phyloP scores from a whole-genome alignment of 2,329 filamentous ascomycete genomes.

The Xylaria sp. region DNA sequence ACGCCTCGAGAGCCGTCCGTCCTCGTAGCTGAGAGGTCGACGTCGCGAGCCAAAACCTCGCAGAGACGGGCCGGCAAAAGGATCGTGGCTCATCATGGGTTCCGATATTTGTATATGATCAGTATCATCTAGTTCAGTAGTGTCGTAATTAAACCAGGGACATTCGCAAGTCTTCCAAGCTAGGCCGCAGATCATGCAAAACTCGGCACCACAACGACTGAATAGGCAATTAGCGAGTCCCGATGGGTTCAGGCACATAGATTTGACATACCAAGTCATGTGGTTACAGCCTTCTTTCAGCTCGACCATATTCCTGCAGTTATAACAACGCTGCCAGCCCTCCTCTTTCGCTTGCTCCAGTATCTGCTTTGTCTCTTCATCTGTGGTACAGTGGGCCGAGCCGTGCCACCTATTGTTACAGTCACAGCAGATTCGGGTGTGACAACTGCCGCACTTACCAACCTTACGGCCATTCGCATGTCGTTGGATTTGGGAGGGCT shows the following conservation, averaged over 20 bases:
- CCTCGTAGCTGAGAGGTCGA: constrained; percentile 47
- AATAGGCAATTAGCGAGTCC: constrained; percentile 28
- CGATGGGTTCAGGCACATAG: constrained; percentile 1
- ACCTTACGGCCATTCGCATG: constrained; percentile 62
- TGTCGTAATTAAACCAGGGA: constrained; percentile 73
- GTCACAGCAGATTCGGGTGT: constrained; percentile 70
- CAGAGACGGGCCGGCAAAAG: constrained; percentile 32
- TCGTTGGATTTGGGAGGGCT: constrained; percentile 65
- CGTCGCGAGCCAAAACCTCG: constrained; percentile 31
- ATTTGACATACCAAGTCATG: constrained; percentile 74
- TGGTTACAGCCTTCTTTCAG: constrained; percentile 84
- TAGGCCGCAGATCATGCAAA: constrained; percentile 82
- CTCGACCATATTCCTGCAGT: constrained; percentile 75
- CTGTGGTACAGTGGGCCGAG: constrained; percentile 69
- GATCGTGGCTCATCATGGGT: constrained; percentile 41
- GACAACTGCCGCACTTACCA: constrained; percentile 72
- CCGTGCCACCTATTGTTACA: constrained; percentile 79
- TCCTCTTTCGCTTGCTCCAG: constrained; percentile 66
- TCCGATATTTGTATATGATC: constrained; percentile 55
- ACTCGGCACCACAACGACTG: constrained; percentile 76
- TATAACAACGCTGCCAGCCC: constrained; percentile 77
- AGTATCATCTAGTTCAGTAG: constrained; percentile 55
- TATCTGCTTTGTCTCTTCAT: constrained; percentile 66
- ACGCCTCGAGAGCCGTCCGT: constrained; percentile 49
- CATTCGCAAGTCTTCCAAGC: constrained; percentile 87